Percentiles rank a stretch among this genome's conserved stretches.
Evolutionary conservation across 2,329 filamentous ascomycete genomes (phyloP).

Genomic region (Alternaria conjuncta): DNA sequence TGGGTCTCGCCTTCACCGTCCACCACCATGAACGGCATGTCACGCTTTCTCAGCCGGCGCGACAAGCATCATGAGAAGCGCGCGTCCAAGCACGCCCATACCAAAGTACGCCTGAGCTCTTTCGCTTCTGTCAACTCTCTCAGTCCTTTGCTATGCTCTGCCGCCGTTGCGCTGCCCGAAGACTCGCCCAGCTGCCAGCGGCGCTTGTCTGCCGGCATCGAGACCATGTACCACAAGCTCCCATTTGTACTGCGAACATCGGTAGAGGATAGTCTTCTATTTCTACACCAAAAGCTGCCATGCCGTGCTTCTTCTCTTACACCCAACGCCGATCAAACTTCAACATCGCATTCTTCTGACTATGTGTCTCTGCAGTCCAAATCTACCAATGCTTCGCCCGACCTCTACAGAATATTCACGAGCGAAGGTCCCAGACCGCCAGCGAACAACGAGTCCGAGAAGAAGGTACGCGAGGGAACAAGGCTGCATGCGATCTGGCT

Average conservation of each 20-base stretch:
- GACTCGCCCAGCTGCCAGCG: slow-evolving; percentile 9
- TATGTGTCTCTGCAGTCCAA: slow-evolving; percentile 32
- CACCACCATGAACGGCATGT: slow-evolving; percentile 57
- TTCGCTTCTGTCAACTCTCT: slow-evolving; percentile 24
- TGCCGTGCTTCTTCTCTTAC: slow-evolving; percentile 18
- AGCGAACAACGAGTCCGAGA: slow-evolving; percentile 62
- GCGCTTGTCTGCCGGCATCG: slow-evolving; percentile 25
- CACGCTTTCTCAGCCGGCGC: slow-evolving; percentile 73
- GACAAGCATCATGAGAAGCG: slow-evolving; percentile 61
- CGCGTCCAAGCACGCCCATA: slow-evolving; percentile 37
- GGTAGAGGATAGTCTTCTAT: slow-evolving; percentile 24
- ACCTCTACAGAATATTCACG: slow-evolving; percentile 71
- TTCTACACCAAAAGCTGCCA: slow-evolving; percentile 24
- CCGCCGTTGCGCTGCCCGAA: slow-evolving; percentile 9
- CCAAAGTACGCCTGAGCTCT: slow-evolving; percentile 40
- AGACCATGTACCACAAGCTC: slow-evolving; percentile 31
- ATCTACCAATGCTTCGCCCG: slow-evolving; percentile 29
- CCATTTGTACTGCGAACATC: slow-evolving; percentile 25
- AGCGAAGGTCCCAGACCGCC: slow-evolving; percentile 59
- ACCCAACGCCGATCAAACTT: slow-evolving; percentile 13
- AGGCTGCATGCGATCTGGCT: not conserved
- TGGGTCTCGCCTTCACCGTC: slow-evolving; percentile 19
- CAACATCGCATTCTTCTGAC: slow-evolving; percentile 34
- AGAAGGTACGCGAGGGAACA: slow-evolving; percentile 49
- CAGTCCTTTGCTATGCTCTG: slow-evolving; percentile 16